Evolutionary conservation across 202 grass and related monocot genomes (phyloP).

Genomic region (Zoysia matrella): DNA sequence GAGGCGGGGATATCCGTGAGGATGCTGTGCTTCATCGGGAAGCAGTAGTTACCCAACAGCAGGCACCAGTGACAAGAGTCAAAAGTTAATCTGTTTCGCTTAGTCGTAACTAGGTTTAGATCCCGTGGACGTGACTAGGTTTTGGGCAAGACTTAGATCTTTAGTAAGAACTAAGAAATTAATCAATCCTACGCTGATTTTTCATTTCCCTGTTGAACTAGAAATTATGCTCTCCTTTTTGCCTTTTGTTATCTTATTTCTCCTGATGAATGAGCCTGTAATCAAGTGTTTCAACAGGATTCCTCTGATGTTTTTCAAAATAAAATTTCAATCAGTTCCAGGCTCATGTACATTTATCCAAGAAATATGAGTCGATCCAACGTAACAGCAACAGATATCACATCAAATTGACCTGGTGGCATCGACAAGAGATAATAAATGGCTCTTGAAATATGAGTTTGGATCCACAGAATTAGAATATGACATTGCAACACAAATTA

Average conservation of each 20-base stretch:
- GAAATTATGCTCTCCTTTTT: not conserved
- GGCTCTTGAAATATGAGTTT: not conserved
- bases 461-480: constrained; percentile 25
- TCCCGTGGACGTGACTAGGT: not conserved
- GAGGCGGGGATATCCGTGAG: not conserved
- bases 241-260: not conserved
- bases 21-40: not conserved
- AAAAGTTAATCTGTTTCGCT: not conserved
- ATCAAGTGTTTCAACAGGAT: not conserved
- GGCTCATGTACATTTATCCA: no score
- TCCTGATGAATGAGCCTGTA: no score
- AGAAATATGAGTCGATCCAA: not conserved
- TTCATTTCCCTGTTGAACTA: not conserved
- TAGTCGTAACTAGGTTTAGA: not conserved
- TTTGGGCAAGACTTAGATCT: no score
- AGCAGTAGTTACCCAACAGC: not conserved
- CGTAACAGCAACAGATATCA: not conserved
- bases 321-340: not conserved
- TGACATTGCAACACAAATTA: constrained; percentile 31
- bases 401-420: not conserved
- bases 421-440: not conserved
- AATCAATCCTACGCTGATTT: no score
- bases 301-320: not conserved
- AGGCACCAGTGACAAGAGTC: not conserved
- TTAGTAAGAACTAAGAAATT: no score